Percentiles rank a stretch among this genome's conserved stretches.
Conservation (phyloP, 352 stramenopile genomes). For the Pythium biforme region DNA sequence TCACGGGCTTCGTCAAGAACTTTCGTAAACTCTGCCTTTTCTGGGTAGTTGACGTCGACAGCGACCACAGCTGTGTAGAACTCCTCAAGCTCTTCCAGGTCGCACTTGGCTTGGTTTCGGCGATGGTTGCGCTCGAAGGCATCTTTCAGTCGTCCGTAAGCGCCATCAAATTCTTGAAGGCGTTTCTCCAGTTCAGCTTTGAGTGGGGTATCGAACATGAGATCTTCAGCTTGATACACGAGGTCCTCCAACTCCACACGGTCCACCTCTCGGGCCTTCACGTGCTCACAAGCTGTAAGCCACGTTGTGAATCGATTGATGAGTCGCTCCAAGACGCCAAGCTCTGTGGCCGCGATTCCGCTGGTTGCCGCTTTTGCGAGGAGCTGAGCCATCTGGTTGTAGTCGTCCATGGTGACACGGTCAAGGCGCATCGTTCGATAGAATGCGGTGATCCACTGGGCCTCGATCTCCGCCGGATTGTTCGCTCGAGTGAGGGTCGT, state of each 20-base stretch:
- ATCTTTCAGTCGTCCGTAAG: conserved; percentile 63
- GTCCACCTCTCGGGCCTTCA: conserved; percentile 37
- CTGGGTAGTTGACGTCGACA: conserved; percentile 56
- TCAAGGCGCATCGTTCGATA: conserved; percentile 58
- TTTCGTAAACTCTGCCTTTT: conserved; percentile 46
- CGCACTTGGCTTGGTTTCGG: conserved; percentile 63
- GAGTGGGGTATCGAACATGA: conserved; percentile 44
- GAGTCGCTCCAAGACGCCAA: conserved; percentile 51
- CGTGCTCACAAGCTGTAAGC: conserved; percentile 38
- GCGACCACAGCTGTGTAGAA: conserved; percentile 44
- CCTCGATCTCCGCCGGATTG: conserved; percentile 40
- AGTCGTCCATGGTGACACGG: conserved; percentile 35
- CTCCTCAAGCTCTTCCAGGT: conserved; percentile 49
- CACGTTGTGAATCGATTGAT: conserved; percentile 56
- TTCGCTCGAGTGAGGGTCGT: conserved; percentile 19
- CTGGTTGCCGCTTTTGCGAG: conserved; percentile 18
- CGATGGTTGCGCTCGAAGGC: conserved; percentile 60
- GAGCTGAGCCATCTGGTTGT: conserved; percentile 47
- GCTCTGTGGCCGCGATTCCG: conserved; percentile 44
- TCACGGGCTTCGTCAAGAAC: conserved; percentile 63
- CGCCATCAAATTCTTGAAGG: conserved; percentile 51
- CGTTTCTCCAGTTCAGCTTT: conserved; percentile 40
- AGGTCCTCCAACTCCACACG: conserved; percentile 47
- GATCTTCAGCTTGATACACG: conserved; percentile 58
- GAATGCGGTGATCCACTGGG: conserved; percentile 61